Conservation (phyloP, 768 basidiomycete genomes). For the Collybiopsis confluens region DNA sequence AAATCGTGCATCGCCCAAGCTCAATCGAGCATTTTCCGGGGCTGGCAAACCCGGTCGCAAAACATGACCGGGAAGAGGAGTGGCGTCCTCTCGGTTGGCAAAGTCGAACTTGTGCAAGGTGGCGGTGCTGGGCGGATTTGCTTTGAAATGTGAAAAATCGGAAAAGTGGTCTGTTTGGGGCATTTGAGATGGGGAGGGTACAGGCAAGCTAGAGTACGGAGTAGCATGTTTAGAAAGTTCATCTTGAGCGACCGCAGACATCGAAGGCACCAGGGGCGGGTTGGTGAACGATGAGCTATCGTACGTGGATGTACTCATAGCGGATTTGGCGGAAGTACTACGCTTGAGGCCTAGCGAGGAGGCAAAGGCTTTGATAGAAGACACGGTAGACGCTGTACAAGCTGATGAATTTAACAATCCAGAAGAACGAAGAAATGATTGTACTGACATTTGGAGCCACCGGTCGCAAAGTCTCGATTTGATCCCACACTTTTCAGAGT, state of each 20-base stretch:
- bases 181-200: conserved; percentile 21
- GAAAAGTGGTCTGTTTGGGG: conserved; percentile 50
- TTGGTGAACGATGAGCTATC: background rate
- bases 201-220: conserved; percentile 40
- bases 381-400: conserved; percentile 58
- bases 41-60: conserved; percentile 58
- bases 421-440: conserved; percentile 18
- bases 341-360: conserved; percentile 71
- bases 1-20: conserved; percentile 34
- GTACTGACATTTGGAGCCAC: conserved; percentile 52
- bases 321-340: conserved; percentile 28
- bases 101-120: conserved; percentile 19
- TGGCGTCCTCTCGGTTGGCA: conserved; percentile 27
- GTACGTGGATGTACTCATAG: conserved; percentile 7
- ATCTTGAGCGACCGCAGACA: conserved; percentile 18
- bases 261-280: background rate
- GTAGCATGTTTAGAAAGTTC: conserved; percentile 35
- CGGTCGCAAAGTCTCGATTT: conserved; percentile 70
- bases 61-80: conserved; percentile 58
- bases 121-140: conserved; percentile 12
- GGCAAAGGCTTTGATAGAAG: conserved; percentile 76
- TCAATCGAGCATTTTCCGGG: conserved; percentile 56
- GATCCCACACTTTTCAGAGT: conserved; percentile 39
- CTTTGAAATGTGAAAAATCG: conserved; percentile 31
- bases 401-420: conserved; percentile 28